phyloP scores from a whole-genome alignment of 345 rosid species.

The Moringa oleifera region DNA sequence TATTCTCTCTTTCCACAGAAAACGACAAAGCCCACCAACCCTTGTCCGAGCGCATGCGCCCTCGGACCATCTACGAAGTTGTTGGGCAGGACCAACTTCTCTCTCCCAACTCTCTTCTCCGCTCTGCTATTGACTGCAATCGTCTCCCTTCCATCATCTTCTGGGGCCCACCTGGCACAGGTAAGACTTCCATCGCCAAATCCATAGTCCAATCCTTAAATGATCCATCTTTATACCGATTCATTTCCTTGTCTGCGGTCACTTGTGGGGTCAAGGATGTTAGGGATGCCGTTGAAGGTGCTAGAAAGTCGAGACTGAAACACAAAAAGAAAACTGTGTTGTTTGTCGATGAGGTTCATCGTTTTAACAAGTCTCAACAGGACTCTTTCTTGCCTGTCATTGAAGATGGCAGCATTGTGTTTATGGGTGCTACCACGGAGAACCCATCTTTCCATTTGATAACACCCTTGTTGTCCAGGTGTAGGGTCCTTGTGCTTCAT shows the following conservation, averaged over 20 bases:
- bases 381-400: constrained; percentile 80
- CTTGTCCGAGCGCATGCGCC: constrained; percentile 80
- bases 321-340: constrained; percentile 49
- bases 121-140: constrained; percentile 44
- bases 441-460: constrained; percentile 84
- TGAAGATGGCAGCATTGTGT: constrained; percentile 81
- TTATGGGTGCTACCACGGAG: constrained; percentile 85
- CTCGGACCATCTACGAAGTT: constrained; percentile 58
- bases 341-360: constrained; percentile 80
- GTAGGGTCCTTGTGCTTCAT: constrained; percentile 57
- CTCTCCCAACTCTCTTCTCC: constrained; percentile 46
- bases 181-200: constrained; percentile 82
- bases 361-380: constrained; percentile 82
- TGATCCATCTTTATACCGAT: constrained; percentile 37
- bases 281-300: constrained; percentile 63
- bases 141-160: constrained; percentile 69
- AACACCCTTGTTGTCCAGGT: constrained; percentile 71
- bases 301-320: constrained; percentile 43
- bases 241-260: constrained; percentile 64
- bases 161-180: constrained; percentile 91
- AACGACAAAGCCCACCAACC: constrained; percentile 28
- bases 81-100: constrained; percentile 75
- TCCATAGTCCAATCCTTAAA: constrained; percentile 48
- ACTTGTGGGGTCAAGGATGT: constrained; percentile 78
- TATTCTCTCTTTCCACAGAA: too few species aligned